Percentiles rank a stretch among this genome's conserved stretches.
Evolutionary conservation across 148 eudicot species (phyloP).

Genomic region (Spergularia bocconei): DNA sequence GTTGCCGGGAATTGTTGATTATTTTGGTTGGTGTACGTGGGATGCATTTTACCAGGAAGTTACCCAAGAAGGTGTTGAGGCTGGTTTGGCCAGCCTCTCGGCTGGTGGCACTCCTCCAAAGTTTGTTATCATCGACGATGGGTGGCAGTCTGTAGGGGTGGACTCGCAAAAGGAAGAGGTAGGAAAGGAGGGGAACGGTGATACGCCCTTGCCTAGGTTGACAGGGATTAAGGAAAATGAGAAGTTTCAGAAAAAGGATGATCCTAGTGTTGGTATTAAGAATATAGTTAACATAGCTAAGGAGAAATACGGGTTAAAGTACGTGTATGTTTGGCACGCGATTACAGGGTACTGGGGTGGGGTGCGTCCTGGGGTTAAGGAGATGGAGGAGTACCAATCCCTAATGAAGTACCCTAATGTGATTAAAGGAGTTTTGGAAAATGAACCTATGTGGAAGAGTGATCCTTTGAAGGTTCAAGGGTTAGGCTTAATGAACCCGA

Average conservation of each 20-base stretch:
- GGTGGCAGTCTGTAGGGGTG: slow-evolving; percentile 66
- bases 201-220: slow-evolving; percentile 42
- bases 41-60: slow-evolving; percentile 93
- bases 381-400: slow-evolving; percentile 63
- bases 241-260: slow-evolving; percentile 59
- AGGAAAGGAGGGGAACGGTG: not conserved
- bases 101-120: slow-evolving; percentile 63
- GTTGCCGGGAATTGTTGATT: slow-evolving; percentile 65
- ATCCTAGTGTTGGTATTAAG: slow-evolving; percentile 56
- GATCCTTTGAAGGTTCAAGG: slow-evolving; percentile 64
- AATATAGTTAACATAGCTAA: slow-evolving; percentile 60
- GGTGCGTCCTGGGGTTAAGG: slow-evolving; percentile 65
- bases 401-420: slow-evolving; percentile 50
- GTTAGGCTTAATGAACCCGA: slow-evolving; percentile 70
- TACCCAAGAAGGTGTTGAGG: slow-evolving; percentile 82
- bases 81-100: slow-evolving; percentile 59
- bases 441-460: slow-evolving; percentile 70
- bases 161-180: slow-evolving; percentile 28
- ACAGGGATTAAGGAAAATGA: slow-evolving; percentile 71
- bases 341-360: slow-evolving; percentile 92
- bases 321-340: slow-evolving; percentile 93
- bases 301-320: slow-evolving; percentile 60
- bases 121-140: slow-evolving; percentile 88
- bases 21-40: slow-evolving; percentile 96
- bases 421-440: slow-evolving; percentile 60